Evolutionary conservation across 2,329 filamentous ascomycete genomes (phyloP).

Genomic region (Ceratocystis eucalypticola): DNA sequence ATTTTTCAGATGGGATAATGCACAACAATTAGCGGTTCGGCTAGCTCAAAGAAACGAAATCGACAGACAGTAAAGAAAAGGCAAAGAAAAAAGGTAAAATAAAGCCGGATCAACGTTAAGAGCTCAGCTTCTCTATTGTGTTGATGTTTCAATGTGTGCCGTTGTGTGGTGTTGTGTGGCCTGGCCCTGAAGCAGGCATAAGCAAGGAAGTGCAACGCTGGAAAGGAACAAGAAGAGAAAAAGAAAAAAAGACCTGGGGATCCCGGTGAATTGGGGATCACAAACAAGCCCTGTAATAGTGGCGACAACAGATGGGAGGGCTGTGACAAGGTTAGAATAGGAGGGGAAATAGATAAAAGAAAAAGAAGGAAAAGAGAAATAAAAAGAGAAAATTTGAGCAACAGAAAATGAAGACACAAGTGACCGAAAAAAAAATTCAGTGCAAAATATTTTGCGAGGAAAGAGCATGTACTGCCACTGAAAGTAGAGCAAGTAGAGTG

Average conservation of each 20-base stretch:
- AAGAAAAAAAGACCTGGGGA: background rate
- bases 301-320: background rate
- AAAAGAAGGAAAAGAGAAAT: background rate
- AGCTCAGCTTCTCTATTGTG: background rate
- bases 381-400: background rate
- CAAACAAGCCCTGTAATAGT: background rate
- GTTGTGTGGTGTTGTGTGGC: background rate
- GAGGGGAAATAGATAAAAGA: background rate
- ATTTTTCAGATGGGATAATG: no score
- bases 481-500: background rate
- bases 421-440: background rate
- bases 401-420: background rate
- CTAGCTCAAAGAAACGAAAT: no score
- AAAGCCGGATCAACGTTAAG: background rate
- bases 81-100: background rate
- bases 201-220: background rate
- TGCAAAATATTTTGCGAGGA: background rate
- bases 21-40: no score
- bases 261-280: background rate
- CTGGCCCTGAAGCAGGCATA: background rate
- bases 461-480: constrained; percentile 5
- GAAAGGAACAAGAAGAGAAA: background rate
- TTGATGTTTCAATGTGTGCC: background rate
- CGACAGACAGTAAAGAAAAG: background rate
- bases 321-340: background rate